A percentile compares a stretch with the other conserved stretches of the same genome.
Evolutionary conservation across 805 yeast species (phyloP).

Genomic region (Torulaspora maleeae): DNA sequence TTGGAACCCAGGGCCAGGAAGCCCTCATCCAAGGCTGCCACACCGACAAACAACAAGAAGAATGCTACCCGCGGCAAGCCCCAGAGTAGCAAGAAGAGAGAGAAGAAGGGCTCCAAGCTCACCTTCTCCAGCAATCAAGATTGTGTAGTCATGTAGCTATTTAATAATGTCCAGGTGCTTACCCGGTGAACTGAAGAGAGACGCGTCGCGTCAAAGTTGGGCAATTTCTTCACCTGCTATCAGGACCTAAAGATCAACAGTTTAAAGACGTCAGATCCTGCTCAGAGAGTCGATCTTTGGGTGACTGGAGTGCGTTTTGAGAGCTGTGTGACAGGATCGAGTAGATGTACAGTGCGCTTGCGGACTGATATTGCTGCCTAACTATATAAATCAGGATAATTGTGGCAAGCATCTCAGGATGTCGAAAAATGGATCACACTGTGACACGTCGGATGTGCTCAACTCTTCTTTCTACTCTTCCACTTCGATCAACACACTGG

Average conservation of each 20-base stretch:
- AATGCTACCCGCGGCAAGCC: background rate
- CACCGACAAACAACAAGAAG: background rate
- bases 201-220: slow-evolving; percentile 10
- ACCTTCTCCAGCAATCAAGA: slow-evolving; percentile 13
- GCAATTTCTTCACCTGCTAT: background rate
- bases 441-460: slow-evolving; percentile 19
- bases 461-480: slow-evolving; percentile 32
- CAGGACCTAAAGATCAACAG: too few species aligned
- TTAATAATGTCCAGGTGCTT: background rate
- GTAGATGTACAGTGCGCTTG: background rate
- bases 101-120: slow-evolving; percentile 8
- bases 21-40: slow-evolving; percentile 1
- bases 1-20: background rate
- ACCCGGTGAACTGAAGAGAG: slow-evolving; percentile 3
- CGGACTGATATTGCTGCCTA: background rate
- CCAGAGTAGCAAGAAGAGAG: slow-evolving; percentile 4
- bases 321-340: background rate
- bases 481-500: slow-evolving; percentile 25
- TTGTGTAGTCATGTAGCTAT: slow-evolving; percentile 20
- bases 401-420: background rate
- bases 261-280: background rate
- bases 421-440: slow-evolving; percentile 5
- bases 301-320: background rate
- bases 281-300: background rate
- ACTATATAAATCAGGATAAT: background rate